Evolutionary conservation across 495 filamentous ascomycete species (phyloP).

Genomic region (Hypoxylon subgilvum): DNA sequence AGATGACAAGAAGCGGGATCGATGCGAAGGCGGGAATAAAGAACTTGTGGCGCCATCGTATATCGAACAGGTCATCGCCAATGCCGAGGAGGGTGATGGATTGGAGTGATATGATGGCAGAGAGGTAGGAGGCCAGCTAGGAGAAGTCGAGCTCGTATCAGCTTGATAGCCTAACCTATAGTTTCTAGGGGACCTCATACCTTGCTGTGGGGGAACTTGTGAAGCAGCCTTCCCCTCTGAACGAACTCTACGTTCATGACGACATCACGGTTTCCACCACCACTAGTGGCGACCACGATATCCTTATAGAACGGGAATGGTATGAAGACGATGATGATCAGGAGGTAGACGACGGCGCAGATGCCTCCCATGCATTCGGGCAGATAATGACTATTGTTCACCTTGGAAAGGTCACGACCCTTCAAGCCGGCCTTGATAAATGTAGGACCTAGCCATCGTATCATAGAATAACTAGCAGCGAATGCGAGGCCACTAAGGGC

Average conservation of each 20-base stretch:
- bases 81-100: conserved; percentile 88
- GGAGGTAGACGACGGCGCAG: conserved; percentile 88
- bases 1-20: conserved; percentile 93
- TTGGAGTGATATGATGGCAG: conserved; percentile 89
- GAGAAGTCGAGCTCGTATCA: not conserved
- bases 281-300: conserved; percentile 93
- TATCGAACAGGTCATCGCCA: conserved; percentile 95
- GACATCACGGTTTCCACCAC: conserved; percentile 88
- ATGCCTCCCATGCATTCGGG: conserved; percentile 98
- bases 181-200: conserved; percentile 38
- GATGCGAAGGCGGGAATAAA: conserved; percentile 94
- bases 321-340: conserved; percentile 86
- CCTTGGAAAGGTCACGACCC: conserved; percentile 88
- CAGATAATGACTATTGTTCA: conserved; percentile 70
- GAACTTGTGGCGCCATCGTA: conserved; percentile 98
- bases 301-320: conserved; percentile 98
- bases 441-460: conserved; percentile 90
- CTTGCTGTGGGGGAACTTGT: conserved; percentile 93
- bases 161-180: not conserved
- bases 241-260: conserved; percentile 70
- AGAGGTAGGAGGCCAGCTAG: conserved; percentile 92
- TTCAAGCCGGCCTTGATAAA: conserved; percentile 91
- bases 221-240: conserved; percentile 78
- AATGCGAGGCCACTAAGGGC: conserved; percentile 88
- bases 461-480: conserved; percentile 76